phyloP scores from a whole-genome alignment of 345 rosid genomes.

The Rubroshorea leprosula region DNA sequence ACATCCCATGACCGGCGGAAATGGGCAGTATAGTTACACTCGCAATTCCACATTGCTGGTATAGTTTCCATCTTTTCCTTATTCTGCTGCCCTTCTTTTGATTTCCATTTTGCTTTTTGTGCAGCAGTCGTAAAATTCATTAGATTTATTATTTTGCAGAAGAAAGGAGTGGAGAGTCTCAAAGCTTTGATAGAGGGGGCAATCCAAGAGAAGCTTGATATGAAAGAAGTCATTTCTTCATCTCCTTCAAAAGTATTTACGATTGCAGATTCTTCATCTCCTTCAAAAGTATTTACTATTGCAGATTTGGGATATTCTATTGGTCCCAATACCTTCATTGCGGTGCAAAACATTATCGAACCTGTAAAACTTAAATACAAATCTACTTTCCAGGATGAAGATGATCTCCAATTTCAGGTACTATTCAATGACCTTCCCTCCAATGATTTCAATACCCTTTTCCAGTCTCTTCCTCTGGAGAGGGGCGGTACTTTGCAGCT shows the following conservation, averaged over 20 bases:
- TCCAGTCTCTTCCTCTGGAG: slow-evolving; percentile 14
- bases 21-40: too few species aligned
- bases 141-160: slow-evolving; percentile 25
- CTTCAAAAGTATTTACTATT: background rate
- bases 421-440: slow-evolving; percentile 27
- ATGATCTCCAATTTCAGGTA: slow-evolving; percentile 20
- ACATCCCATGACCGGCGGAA: too few species aligned
- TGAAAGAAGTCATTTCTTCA: too few species aligned
- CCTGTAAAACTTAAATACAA: slow-evolving; percentile 2
- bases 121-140: too few species aligned
- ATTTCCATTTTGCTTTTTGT: too few species aligned
- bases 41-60: too few species aligned
- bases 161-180: too few species aligned
- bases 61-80: too few species aligned
- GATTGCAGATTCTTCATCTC: slow-evolving; percentile 12
- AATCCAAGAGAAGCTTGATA: slow-evolving; percentile 3
- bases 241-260: background rate
- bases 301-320: slow-evolving; percentile 20
- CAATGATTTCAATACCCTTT: slow-evolving; percentile 46
- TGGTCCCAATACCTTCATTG: slow-evolving; percentile 16
- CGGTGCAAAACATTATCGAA: slow-evolving; percentile 10
- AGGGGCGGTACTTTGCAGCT: background rate
- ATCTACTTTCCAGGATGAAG: slow-evolving; percentile 20
- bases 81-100: too few species aligned
- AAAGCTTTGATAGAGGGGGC: slow-evolving; percentile 2